Conservation (phyloP, 805 yeast genomes). For the Sugiyamaella qingdaonensis region DNA sequence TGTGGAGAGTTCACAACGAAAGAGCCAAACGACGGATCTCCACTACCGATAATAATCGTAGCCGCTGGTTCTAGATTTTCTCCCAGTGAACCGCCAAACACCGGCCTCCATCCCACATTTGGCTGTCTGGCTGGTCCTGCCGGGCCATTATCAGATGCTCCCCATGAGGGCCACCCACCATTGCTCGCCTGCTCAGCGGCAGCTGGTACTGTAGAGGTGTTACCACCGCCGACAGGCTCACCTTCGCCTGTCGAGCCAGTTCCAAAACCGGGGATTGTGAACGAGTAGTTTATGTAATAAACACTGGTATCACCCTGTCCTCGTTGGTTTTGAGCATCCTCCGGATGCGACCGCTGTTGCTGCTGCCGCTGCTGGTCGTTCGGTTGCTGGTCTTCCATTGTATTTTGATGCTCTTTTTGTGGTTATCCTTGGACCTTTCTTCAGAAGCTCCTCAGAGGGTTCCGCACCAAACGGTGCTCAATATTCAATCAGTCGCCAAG, state of each 20-base stretch:
- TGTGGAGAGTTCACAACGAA: too few relatives aligned
- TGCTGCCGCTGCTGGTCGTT: neutral
- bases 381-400: neutral
- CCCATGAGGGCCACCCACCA: neutral
- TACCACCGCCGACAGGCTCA: neutral
- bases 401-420: neutral
- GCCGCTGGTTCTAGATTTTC: too few relatives aligned
- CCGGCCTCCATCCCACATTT: too few relatives aligned
- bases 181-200: neutral
- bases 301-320: slow-evolving; percentile 2
- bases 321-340: neutral
- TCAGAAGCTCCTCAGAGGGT: neutral
- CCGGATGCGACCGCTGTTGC: neutral
- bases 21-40: too few relatives aligned
- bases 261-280: slow-evolving; percentile 10
- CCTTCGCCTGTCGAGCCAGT: neutral
- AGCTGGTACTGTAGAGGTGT: neutral
- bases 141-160: too few relatives aligned
- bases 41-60: too few relatives aligned
- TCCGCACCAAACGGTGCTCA: neutral
- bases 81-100: too few relatives aligned
- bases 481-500: neutral
- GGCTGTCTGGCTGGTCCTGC: too few relatives aligned
- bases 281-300: slow-evolving; percentile 17
- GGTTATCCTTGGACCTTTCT: neutral